Conservation (phyloP, 768 basidiomycete genomes). For the Rhizopogon rudus region DNA sequence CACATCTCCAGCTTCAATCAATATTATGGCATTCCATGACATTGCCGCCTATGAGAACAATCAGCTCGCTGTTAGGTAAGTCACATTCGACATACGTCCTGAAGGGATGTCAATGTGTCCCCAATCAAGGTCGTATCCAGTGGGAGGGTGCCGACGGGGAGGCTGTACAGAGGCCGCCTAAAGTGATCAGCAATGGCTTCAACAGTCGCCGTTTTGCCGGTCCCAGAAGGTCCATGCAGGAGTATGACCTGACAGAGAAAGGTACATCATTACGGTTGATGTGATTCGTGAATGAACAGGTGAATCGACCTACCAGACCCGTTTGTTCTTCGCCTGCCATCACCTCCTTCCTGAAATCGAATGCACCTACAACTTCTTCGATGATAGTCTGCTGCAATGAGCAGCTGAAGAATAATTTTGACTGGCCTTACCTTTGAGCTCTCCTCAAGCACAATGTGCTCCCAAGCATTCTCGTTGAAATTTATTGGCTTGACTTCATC, state of each 20-base stretch:
- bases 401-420: not conserved
- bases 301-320: not conserved
- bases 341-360: not conserved
- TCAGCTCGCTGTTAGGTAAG: not conserved
- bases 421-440: not conserved
- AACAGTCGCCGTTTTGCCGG: slow-evolving; percentile 72
- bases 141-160: not conserved
- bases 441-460: slow-evolving; percentile 1
- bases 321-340: not conserved
- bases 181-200: not conserved
- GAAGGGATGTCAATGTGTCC: not conserved
- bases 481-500: not conserved
- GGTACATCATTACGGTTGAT: not conserved
- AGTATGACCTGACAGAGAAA: slow-evolving; percentile 62
- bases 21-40: not conserved
- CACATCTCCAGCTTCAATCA: not conserved
- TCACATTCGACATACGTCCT: not conserved
- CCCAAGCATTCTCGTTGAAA: slow-evolving; percentile 2
- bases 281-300: not conserved
- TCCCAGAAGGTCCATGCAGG: slow-evolving; percentile 94
- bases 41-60: not conserved
- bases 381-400: not conserved
- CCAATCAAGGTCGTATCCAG: not conserved
- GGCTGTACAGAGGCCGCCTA: not conserved
- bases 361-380: not conserved